Evolutionary conservation across 345 rosid genomes (phyloP), one percentile per base, ranked within the genome.

Genomic region (Odontarrhena argentea): DNA sequence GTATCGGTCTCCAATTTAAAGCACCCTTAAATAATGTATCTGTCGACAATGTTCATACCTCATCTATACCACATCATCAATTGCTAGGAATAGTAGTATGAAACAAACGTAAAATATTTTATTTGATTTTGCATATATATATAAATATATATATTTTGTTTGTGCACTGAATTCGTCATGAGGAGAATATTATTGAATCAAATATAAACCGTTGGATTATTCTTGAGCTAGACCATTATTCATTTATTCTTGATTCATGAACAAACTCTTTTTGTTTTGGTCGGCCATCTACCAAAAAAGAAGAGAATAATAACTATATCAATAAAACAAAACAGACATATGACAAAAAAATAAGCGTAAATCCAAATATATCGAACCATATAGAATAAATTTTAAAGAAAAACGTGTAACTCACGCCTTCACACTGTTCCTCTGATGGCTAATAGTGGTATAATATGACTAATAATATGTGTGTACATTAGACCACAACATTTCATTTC

Each of bases 201-300:
- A 34, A 34, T 12, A 28, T 2, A 69, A 58, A 50, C 67, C 48
- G 32, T 32, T 4, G 36, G 36, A 32, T 32, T 32, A 5, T 32
- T 32, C 22, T 3, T 2, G 32, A 28, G 32, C 32, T 28, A 2
- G 32, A 28, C 32, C 32, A 28, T 3, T 28, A 32, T 32, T 32
- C 36, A 32, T 32, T 32, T 32, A 32, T 32, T 5, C 6, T 28
- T 50, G 44, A 30, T 30, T 43, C 73, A 56, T 40, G 64, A 22
- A 56, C 30, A 15, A 55, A n/a, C 15, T 30, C 30, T 41, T 50
- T 56, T 26, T 47, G 43, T 37, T 37, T 41, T 71, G 70, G 76
- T 71, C 76, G 70, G 76, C 76, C 76, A 64, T 63, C 57, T 55
- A 63, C 52, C 60, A 48, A 34, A 35, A 13, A 62, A 32, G 35